A percentile compares a stretch with the other conserved stretches of the same genome.
Evolutionary conservation across 2,329 filamentous ascomycete species (phyloP).

Genomic region (Aureobasidium sp.): DNA sequence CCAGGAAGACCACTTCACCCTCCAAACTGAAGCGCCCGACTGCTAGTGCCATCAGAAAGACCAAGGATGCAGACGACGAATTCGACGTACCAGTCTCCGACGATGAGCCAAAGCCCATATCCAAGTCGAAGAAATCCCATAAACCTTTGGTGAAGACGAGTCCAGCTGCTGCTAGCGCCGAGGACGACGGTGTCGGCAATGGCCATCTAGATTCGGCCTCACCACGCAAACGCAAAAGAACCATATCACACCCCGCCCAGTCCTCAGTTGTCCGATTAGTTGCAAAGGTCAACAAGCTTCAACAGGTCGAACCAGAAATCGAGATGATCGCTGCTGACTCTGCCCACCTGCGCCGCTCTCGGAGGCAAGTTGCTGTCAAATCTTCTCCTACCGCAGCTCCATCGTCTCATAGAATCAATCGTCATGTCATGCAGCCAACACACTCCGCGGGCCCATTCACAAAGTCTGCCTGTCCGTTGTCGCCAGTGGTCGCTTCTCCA

Average conservation of each 20-base stretch:
- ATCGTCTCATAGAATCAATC: neutral
- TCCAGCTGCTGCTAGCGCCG: neutral
- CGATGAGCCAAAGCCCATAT: conserved; percentile 22
- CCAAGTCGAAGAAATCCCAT: neutral
- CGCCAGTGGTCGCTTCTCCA: neutral
- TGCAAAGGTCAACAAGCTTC: neutral
- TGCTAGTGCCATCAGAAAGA: neutral
- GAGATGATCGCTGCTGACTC: neutral
- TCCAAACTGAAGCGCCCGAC: conserved; percentile 10
- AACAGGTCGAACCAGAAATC: neutral
- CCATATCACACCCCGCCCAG: neutral
- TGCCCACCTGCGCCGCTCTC: neutral
- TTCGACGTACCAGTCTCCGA: conserved; percentile 39
- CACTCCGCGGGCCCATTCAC: neutral
- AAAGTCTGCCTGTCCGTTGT: neutral
- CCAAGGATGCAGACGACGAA: conserved; percentile 21
- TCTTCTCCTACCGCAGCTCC: neutral
- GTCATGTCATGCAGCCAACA: neutral
- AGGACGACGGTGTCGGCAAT: neutral
- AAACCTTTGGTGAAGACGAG: neutral
- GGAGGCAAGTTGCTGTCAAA: neutral
- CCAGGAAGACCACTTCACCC: neutral
- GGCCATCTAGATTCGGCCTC: neutral
- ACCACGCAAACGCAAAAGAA: conserved; percentile 10
- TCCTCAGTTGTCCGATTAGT: neutral